Conservation (phyloP, 768 basidiomycete species). For the Boletales sp. region DNA sequence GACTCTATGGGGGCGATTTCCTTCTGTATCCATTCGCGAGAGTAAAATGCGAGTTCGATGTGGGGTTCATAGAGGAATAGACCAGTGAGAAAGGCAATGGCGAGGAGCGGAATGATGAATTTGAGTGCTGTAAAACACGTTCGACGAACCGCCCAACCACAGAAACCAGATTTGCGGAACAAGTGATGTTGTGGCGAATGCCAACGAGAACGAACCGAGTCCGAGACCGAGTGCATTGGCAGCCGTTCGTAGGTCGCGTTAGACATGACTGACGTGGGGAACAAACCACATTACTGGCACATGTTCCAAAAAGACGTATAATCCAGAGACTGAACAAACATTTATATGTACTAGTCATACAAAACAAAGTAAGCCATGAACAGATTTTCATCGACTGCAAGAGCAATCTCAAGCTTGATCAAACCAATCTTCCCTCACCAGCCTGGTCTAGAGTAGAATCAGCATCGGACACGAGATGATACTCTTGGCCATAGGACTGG, state of each 20-base stretch:
- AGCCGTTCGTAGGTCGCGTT: constrained; percentile 45
- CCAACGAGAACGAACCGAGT: constrained; percentile 27
- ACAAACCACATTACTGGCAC: background rate
- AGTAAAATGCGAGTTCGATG: constrained; percentile 79
- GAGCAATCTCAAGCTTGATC: too few relatives aligned
- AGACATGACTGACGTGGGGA: constrained; percentile 28
- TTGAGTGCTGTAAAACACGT: constrained; percentile 40
- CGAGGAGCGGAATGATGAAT: constrained; percentile 36
- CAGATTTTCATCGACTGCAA: too few relatives aligned
- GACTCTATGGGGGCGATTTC: constrained; percentile 67
- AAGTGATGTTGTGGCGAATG: constrained; percentile 24
- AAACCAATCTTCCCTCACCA: too few relatives aligned
- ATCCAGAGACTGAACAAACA: too few relatives aligned
- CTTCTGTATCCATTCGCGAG: constrained; percentile 65
- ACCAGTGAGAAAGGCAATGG: constrained; percentile 41
- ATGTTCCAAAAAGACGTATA: background rate
- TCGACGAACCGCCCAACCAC: constrained; percentile 28
- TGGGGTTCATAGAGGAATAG: constrained; percentile 76
- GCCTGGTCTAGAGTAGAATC: background rate
- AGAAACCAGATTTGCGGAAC: constrained; percentile 25
- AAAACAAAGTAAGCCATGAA: too few relatives aligned
- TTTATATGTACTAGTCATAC: background rate
- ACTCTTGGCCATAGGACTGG: background rate
- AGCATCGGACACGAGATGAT: background rate
- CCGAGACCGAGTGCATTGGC: constrained; percentile 44